These are phyloP conservation scores for Globisporangium iwayamae DNA, from an alignment of 352 stramenopile species.

Conservation along the genomic window DNA sequence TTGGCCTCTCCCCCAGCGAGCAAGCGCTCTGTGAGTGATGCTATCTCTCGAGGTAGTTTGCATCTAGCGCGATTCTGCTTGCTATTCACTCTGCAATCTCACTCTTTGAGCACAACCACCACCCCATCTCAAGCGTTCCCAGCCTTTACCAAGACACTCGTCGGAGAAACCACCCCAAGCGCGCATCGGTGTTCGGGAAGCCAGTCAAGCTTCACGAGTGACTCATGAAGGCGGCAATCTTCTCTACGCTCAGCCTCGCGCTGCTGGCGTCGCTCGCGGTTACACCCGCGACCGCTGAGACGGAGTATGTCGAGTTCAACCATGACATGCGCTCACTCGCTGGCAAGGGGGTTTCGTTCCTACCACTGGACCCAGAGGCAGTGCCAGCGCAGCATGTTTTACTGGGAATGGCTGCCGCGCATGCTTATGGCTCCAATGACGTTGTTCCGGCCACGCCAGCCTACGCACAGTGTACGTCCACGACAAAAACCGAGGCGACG, in stretches of 20 bases:
- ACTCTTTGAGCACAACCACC: background rate
- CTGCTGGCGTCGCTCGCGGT: background rate
- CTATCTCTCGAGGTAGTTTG: background rate
- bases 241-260: background rate
- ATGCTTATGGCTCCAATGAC: no score
- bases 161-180: background rate
- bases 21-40: background rate
- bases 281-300: background rate
- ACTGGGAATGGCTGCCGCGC: slow-evolving; percentile 1
- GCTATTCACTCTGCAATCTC: background rate
- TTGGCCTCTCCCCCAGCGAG: background rate
- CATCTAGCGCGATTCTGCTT: background rate
- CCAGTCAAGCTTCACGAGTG: background rate
- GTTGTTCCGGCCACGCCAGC: no score
- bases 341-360: slow-evolving; percentile 10
- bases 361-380: slow-evolving; percentile 1
- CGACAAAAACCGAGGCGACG: slow-evolving; percentile 2
- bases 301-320: slow-evolving; percentile 12
- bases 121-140: background rate
- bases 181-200: background rate
- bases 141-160: background rate
- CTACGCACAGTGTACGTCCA: background rate
- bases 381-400: slow-evolving; percentile 8
- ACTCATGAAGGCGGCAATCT: slow-evolving; percentile 4
- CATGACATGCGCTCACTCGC: slow-evolving; percentile 15